phyloP scores from a whole-genome alignment of 352 stramenopile genomes.

The Phytophthora boehmeriae region DNA sequence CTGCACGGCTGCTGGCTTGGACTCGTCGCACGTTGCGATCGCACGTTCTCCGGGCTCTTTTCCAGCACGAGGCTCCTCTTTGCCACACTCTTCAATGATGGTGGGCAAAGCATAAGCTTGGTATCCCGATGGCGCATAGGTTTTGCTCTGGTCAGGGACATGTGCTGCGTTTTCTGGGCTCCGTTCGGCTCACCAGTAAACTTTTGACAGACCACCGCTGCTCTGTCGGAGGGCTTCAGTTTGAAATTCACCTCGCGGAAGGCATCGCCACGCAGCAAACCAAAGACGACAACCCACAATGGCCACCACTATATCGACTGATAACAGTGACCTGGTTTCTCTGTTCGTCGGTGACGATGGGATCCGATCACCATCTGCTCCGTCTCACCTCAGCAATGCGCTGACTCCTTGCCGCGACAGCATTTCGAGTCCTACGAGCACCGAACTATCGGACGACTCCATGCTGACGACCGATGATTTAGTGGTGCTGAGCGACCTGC shows the following conservation, averaged over 20 bases:
- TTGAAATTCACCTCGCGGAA: constrained; percentile 20
- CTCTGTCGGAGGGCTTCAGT: constrained; percentile 7
- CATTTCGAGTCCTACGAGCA: constrained; percentile 16
- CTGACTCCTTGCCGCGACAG: not conserved
- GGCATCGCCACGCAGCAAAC: not conserved
- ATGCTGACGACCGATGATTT: constrained; percentile 34
- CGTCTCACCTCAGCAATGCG: constrained; percentile 5
- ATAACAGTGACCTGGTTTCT: constrained; percentile 20
- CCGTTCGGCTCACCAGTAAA: constrained; percentile 18
- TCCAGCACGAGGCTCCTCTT: not conserved
- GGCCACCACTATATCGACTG: constrained; percentile 16
- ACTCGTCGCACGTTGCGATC: not conserved
- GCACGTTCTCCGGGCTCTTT: constrained; percentile 18
- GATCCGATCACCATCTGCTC: not conserved
- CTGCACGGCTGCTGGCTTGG: too few species aligned
- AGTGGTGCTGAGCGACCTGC: constrained; percentile 30
- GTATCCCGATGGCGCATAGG: constrained; percentile 1
- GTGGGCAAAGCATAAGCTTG: constrained; percentile 1
- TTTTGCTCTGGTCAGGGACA: constrained; percentile 16
- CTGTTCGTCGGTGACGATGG: constrained; percentile 13
- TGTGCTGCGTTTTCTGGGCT: constrained; percentile 25
- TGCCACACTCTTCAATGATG: constrained; percentile 37
- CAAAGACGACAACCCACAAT: constrained; percentile 1
- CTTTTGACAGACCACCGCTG: constrained; percentile 6
- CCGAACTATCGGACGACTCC: constrained; percentile 28